These are phyloP conservation scores for Rhododendron kiyosumense DNA, from an alignment of 148 eudicot species.

Conservation along the genomic window DNA sequence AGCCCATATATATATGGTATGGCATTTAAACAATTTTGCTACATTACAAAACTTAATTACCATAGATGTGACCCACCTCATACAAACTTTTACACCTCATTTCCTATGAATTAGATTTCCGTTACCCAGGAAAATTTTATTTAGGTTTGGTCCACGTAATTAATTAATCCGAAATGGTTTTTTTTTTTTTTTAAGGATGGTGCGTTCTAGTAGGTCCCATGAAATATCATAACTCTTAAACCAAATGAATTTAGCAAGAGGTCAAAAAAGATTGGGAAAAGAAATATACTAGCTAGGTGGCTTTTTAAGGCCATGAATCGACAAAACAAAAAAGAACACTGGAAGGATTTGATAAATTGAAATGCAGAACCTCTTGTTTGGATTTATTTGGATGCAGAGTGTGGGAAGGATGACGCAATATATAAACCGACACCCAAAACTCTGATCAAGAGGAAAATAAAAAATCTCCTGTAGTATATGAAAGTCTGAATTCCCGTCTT, in stretches of 20 bases:
- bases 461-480: too few relatives aligned
- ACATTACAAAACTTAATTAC: neutral
- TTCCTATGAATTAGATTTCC: neutral
- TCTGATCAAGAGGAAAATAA: too few relatives aligned
- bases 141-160: neutral
- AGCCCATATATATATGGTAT: neutral
- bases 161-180: neutral
- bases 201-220: neutral
- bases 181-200: neutral
- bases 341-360: neutral
- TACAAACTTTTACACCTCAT: neutral
- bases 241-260: neutral
- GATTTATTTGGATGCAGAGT: neutral
- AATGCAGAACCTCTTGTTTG: neutral
- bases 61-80: neutral
- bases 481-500: too few relatives aligned
- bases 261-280: neutral
- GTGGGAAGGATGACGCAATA: neutral
- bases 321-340: neutral
- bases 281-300: neutral
- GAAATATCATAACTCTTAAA: neutral
- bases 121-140: too few relatives aligned
- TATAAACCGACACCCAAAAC: too few relatives aligned
- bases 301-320: neutral
- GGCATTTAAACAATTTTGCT: neutral